Percentiles rank a stretch among this genome's conserved stretches.
These are phyloP conservation scores for Colletotrichum cuscutae DNA, from an alignment of 2,329 filamentous ascomycete species.

Conservation along the genomic window DNA sequence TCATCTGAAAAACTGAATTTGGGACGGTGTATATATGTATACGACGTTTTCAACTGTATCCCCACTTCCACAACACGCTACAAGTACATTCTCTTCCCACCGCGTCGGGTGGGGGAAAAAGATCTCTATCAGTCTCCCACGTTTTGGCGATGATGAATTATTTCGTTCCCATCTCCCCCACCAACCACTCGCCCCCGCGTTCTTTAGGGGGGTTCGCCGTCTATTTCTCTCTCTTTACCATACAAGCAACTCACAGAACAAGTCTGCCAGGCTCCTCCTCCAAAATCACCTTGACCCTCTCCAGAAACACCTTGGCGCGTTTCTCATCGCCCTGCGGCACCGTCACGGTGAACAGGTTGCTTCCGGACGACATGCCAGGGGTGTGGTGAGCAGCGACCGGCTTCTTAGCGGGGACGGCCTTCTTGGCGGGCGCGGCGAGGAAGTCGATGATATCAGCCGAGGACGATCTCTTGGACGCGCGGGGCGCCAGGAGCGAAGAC, in stretches of 20 bases:
- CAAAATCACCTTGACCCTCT: slow-evolving; percentile 85
- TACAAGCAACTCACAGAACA: slow-evolving; percentile 61
- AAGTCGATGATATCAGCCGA: slow-evolving; percentile 84
- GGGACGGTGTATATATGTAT: slow-evolving; percentile 18
- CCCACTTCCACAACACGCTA: slow-evolving; percentile 25
- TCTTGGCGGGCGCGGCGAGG: slow-evolving; percentile 60
- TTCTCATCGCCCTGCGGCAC: slow-evolving; percentile 85
- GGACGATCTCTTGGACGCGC: slow-evolving; percentile 44
- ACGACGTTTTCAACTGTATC: slow-evolving; percentile 25
- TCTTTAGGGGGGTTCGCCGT: background rate
- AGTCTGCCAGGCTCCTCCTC: slow-evolving; percentile 83
- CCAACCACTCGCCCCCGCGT: background rate
- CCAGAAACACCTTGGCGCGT: slow-evolving; percentile 83
- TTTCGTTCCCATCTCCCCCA: background rate
- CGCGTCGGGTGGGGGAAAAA: background rate
- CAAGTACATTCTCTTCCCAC: slow-evolving; percentile 26
- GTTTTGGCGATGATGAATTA: background rate
- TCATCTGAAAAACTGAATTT: background rate
- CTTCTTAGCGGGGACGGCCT: slow-evolving; percentile 37
- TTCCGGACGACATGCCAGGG: slow-evolving; percentile 61
- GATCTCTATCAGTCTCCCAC: slow-evolving; percentile 20
- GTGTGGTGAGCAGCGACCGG: slow-evolving; percentile 41
- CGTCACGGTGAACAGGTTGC: slow-evolving; percentile 84
- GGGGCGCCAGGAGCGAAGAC: slow-evolving; percentile 48
- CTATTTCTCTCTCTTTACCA: background rate